Evolutionary conservation across 108 stramenopile species (phyloP).

Genomic region (Nitzschia sp.): DNA sequence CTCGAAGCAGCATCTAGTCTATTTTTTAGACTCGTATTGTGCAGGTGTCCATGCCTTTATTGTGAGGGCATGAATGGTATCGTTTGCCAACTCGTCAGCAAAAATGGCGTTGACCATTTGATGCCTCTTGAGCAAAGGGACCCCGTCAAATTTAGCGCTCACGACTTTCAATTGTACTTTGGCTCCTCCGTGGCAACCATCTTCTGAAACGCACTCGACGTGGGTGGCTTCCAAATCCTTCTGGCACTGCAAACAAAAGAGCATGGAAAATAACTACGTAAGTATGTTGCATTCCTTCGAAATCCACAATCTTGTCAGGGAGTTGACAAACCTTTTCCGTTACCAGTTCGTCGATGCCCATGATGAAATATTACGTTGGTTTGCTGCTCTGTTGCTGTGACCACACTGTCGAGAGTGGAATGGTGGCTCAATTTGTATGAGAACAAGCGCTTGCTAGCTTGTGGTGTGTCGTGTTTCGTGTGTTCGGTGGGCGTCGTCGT

Average conservation of each 20-base stretch:
- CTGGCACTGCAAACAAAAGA: constrained; percentile 14
- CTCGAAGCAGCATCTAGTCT: neutral
- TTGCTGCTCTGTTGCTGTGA: no score
- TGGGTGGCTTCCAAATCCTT: constrained; percentile 20
- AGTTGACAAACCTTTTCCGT: constrained; percentile 23
- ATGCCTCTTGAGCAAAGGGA: constrained; percentile 69
- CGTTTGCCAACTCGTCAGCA: constrained; percentile 50
- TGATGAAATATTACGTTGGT: neutral
- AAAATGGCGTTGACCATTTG: constrained; percentile 65
- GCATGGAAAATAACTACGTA: neutral
- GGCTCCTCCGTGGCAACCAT: constrained; percentile 30
- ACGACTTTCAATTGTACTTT: constrained; percentile 36
- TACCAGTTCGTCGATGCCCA: constrained; percentile 14
- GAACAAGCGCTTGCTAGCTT: no score
- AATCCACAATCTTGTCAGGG: no score
- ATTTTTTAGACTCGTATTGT: constrained; percentile 71
- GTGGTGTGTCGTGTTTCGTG: no score
- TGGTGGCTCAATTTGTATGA: no score
- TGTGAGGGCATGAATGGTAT: constrained; percentile 69
- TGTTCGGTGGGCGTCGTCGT: no score
- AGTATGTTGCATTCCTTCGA: neutral
- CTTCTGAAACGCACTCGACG: constrained; percentile 23
- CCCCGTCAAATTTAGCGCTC: constrained; percentile 45
- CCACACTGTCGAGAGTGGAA: no score
- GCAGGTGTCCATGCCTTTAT: constrained; percentile 78